Conservation (phyloP, 2,329 filamentous ascomycete species). For the Fusarium sp. region DNA sequence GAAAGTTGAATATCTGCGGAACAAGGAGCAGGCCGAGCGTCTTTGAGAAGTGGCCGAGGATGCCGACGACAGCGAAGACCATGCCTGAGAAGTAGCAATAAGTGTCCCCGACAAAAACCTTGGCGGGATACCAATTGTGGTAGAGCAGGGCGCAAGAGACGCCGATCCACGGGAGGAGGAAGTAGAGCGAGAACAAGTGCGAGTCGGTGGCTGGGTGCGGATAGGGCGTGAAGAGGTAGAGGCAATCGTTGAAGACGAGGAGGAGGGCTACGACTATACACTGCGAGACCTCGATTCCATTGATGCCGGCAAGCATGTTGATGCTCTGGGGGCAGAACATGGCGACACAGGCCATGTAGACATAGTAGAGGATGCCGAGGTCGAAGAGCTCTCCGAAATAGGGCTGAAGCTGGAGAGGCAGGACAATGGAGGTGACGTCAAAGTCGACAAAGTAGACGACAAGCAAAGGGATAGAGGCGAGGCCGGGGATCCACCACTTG, state of each 20-base stretch:
- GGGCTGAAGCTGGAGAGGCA: slow-evolving; percentile 84
- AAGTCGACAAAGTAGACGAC: slow-evolving; percentile 99
- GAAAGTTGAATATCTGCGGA: slow-evolving; percentile 95
- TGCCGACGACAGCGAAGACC: slow-evolving; percentile 97
- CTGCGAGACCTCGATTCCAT: slow-evolving; percentile 96
- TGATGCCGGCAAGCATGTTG: slow-evolving; percentile 99
- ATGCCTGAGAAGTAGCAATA: slow-evolving; percentile 99
- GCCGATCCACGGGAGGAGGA: slow-evolving; percentile 92
- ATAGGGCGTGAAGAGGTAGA: slow-evolving; percentile 86
- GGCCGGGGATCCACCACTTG: slow-evolving; percentile 97
- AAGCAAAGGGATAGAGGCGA: slow-evolving; percentile 91
- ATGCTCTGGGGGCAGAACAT: slow-evolving; percentile 99
- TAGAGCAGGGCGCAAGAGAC: slow-evolving; percentile 86
- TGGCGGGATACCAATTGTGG: slow-evolving; percentile 96
- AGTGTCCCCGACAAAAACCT: slow-evolving; percentile 96
- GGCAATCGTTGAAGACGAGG: slow-evolving; percentile 84
- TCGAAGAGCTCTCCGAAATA: slow-evolving; percentile 89
- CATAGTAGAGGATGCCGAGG: slow-evolving; percentile 86
- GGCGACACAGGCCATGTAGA: slow-evolving; percentile 94
- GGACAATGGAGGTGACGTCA: slow-evolving; percentile 93
- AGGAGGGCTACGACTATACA: slow-evolving; percentile 89
- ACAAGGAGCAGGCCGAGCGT: slow-evolving; percentile 90
- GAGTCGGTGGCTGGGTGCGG: slow-evolving; percentile 95
- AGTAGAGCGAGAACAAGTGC: slow-evolving; percentile 94
- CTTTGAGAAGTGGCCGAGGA: slow-evolving; percentile 97